Percentiles rank a stretch among this genome's conserved stretches.
Conservation (phyloP, 2,329 filamentous ascomycete genomes). For the Aschersonia sp. region DNA sequence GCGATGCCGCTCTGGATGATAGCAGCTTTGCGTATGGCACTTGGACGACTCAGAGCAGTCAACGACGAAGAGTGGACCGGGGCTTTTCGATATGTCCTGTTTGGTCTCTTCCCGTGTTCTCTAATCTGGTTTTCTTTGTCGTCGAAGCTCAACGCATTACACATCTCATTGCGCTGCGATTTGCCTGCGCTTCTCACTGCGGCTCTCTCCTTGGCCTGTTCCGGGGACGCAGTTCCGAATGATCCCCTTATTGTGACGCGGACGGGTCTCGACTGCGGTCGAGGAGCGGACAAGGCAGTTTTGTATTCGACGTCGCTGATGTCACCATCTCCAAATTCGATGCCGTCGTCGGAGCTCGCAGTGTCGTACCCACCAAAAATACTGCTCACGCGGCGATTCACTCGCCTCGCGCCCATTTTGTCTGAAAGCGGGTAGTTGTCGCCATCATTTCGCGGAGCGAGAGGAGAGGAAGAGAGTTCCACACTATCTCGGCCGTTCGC, state of each 20-base stretch:
- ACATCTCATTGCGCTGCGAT: conserved; percentile 25
- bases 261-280: conserved; percentile 26
- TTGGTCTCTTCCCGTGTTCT: conserved; percentile 14
- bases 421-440: conserved; percentile 59
- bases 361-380: conserved; percentile 77
- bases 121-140: conserved; percentile 15
- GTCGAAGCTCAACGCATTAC: conserved; percentile 26
- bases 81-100: conserved; percentile 23
- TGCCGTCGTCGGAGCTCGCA: conserved; percentile 49
- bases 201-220: conserved; percentile 19
- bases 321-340: conserved; percentile 47
- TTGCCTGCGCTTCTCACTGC: conserved; percentile 15
- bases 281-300: conserved; percentile 50
- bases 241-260: conserved; percentile 28
- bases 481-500: conserved; percentile 27
- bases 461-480: conserved; percentile 37
- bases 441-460: conserved; percentile 25
- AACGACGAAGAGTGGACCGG: conserved; percentile 9
- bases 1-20: conserved; percentile 69
- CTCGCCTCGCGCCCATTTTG: conserved; percentile 41
- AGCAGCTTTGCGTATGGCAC: conserved; percentile 60
- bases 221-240: conserved; percentile 25
- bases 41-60: conserved; percentile 27
- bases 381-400: conserved; percentile 63
- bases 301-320: conserved; percentile 52